phyloP scores from a whole-genome alignment of 495 filamentous ascomycete genomes.

The Penicillium herquei region DNA sequence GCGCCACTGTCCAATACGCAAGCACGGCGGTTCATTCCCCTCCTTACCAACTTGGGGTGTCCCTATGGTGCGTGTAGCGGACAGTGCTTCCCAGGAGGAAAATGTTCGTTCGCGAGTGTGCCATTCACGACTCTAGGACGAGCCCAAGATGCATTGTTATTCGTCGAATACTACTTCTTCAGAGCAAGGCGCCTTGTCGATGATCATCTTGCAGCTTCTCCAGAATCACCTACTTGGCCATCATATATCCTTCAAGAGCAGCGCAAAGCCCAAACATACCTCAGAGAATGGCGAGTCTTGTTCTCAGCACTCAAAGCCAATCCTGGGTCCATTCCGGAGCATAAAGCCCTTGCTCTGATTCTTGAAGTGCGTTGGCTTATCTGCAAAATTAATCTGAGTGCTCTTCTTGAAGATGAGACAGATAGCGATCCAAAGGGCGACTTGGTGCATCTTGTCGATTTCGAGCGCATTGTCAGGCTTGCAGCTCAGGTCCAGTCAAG shows the following conservation, averaged over 20 bases:
- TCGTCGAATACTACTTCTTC: background rate
- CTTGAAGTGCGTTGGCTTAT: background rate
- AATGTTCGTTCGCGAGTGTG: background rate
- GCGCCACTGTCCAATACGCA: background rate
- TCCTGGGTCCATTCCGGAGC: background rate
- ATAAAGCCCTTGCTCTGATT: background rate
- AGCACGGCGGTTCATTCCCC: background rate
- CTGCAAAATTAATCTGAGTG: background rate
- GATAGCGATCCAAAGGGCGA: background rate
- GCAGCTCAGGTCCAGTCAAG: background rate
- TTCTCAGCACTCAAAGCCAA: background rate
- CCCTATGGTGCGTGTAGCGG: background rate
- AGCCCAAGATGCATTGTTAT: background rate
- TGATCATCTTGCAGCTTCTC: background rate
- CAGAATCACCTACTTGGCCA: background rate
- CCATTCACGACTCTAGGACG: background rate
- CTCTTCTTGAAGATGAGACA: background rate
- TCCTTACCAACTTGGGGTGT: background rate
- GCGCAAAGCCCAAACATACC: background rate
- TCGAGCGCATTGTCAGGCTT: background rate
- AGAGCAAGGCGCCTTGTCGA: background rate
- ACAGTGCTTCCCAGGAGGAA: background rate
- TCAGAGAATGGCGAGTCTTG: background rate
- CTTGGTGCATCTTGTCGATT: background rate
- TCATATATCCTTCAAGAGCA: background rate